These are phyloP conservation scores for Naganishia vishniacii DNA, from an alignment of 768 basidiomycete genomes.

Conservation along the genomic window DNA sequence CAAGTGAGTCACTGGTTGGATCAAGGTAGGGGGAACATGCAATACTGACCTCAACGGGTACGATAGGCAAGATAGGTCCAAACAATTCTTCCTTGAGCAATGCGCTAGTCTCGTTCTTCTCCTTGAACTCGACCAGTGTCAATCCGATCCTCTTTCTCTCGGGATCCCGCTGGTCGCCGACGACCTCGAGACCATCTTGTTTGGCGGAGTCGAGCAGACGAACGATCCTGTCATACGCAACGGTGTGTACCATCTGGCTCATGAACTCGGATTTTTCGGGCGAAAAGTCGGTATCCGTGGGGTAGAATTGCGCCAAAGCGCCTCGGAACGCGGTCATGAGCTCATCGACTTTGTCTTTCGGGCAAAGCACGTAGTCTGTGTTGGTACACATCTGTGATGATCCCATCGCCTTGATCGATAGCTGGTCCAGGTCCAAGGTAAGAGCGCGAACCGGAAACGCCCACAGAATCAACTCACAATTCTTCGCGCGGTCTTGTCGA, in stretches of 20 bases:
- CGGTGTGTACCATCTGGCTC: slow-evolving; percentile 20
- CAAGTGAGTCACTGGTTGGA: too few relatives aligned
- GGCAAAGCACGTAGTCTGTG: slow-evolving; percentile 45
- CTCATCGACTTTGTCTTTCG: slow-evolving; percentile 34
- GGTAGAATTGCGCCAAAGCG: slow-evolving; percentile 35
- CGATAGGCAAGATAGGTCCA: slow-evolving; percentile 45
- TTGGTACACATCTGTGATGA: slow-evolving; percentile 45
- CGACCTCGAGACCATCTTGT: slow-evolving; percentile 35
- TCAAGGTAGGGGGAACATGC: too few relatives aligned
- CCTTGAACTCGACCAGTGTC: slow-evolving; percentile 37
- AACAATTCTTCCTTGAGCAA: slow-evolving; percentile 47
- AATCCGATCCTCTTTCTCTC: slow-evolving; percentile 40
- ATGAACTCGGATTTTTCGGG: neutral
- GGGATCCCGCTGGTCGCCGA: slow-evolving; percentile 40
- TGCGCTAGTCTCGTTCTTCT: slow-evolving; percentile 28
- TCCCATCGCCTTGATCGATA: slow-evolving; percentile 41
- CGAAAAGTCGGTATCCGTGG: slow-evolving; percentile 14
- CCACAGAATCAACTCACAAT: slow-evolving; percentile 25
- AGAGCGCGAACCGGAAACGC: neutral
- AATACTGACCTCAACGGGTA: slow-evolving; percentile 42
- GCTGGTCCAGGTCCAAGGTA: neutral
- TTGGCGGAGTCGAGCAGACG: slow-evolving; percentile 39
- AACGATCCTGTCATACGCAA: slow-evolving; percentile 34
- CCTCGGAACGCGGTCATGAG: slow-evolving; percentile 34
- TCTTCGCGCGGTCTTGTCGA: slow-evolving; percentile 40